Conservation (phyloP, 2,329 filamentous ascomycete genomes). For the Aspergillus sp. region DNA sequence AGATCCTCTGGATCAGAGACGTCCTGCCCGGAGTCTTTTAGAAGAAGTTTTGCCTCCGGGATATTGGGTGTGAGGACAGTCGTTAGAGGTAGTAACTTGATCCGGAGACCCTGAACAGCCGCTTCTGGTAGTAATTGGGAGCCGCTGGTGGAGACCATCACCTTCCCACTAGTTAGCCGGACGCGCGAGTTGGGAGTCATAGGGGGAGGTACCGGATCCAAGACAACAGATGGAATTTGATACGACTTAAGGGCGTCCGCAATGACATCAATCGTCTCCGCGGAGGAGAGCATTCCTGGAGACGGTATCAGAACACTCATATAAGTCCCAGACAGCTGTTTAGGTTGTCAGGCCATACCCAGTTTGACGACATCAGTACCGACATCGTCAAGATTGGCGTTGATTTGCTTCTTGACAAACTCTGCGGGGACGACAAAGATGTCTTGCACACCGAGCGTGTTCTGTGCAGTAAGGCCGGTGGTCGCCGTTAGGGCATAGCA, state of each 20-base stretch:
- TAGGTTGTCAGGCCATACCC: slow-evolving; percentile 55
- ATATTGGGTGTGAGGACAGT: slow-evolving; percentile 55
- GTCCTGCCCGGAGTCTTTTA: slow-evolving; percentile 45
- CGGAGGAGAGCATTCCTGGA: slow-evolving; percentile 79
- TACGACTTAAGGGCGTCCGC: slow-evolving; percentile 66
- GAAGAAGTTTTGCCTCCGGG: slow-evolving; percentile 51
- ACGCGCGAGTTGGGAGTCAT: not conserved
- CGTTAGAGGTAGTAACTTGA: slow-evolving; percentile 48
- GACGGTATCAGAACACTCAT: not conserved
- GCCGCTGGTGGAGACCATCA: slow-evolving; percentile 73
- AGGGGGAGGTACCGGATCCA: slow-evolving; percentile 71
- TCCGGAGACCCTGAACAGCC: slow-evolving; percentile 46
- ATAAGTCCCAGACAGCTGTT: not conserved
- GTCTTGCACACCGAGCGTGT: slow-evolving; percentile 80
- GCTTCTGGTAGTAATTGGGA: slow-evolving; percentile 51
- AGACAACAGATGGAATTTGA: slow-evolving; percentile 62
- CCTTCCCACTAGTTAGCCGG: slow-evolving; percentile 54
- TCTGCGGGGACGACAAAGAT: slow-evolving; percentile 78
- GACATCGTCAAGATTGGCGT: slow-evolving; percentile 81
- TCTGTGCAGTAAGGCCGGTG: slow-evolving; percentile 93
- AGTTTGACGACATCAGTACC: slow-evolving; percentile 90
- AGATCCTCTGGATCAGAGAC: slow-evolving; percentile 58
- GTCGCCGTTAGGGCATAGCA: slow-evolving; percentile 97
- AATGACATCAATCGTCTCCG: slow-evolving; percentile 70
- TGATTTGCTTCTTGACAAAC: slow-evolving; percentile 84